These are phyloP conservation scores for Reticulascus tulasneorum DNA, from an alignment of 2,329 filamentous ascomycete species.

Conservation along the genomic window DNA sequence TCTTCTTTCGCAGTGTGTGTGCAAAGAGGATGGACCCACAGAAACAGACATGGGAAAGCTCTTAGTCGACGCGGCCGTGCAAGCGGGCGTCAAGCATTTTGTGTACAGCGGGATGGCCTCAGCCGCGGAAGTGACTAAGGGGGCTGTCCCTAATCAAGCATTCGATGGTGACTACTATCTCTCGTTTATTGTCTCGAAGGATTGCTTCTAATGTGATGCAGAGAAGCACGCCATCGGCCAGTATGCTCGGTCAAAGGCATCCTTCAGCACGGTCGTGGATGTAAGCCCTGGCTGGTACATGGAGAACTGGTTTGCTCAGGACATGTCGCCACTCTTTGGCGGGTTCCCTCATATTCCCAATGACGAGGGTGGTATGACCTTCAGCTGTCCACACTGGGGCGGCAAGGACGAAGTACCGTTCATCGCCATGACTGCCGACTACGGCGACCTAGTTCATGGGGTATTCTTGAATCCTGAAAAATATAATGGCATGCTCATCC, in stretches of 20 bases:
- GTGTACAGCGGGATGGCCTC: slow-evolving; percentile 32
- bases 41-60: slow-evolving; percentile 31
- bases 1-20: slow-evolving; percentile 11
- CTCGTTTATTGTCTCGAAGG: neutral
- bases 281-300: slow-evolving; percentile 37
- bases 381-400: slow-evolving; percentile 33
- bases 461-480: slow-evolving; percentile 34
- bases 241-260: slow-evolving; percentile 27
- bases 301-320: slow-evolving; percentile 27
- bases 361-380: slow-evolving; percentile 30
- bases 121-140: slow-evolving; percentile 26
- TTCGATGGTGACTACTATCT: slow-evolving; percentile 26
- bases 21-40: slow-evolving; percentile 20
- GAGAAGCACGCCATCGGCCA: slow-evolving; percentile 34
- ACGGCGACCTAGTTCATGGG: slow-evolving; percentile 41
- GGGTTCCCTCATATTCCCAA: slow-evolving; percentile 34
- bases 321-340: slow-evolving; percentile 22
- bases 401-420: slow-evolving; percentile 33
- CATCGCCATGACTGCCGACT: slow-evolving; percentile 36
- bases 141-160: slow-evolving; percentile 23
- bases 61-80: slow-evolving; percentile 27
- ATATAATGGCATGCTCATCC: slow-evolving; percentile 30
- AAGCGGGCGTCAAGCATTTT: slow-evolving; percentile 29
- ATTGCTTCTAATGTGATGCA: slow-evolving; percentile 11
- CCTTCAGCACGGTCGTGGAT: slow-evolving; percentile 30